Conservation (phyloP, 2,329 filamentous ascomycete species). For the Cercospora sp. region DNA sequence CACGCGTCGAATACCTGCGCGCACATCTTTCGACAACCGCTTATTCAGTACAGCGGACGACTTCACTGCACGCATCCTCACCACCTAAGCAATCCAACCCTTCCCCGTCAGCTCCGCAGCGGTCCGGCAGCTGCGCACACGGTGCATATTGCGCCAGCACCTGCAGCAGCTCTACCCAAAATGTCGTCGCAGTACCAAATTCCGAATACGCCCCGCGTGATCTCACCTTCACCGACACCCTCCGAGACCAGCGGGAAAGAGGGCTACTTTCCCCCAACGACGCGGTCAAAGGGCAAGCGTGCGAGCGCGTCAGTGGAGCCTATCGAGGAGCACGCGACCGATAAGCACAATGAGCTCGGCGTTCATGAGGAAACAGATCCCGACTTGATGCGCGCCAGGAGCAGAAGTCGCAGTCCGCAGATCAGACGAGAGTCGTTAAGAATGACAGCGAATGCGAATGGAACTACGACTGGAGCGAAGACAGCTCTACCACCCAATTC, state of each 20-base stretch:
- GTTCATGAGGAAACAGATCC: slow-evolving; percentile 46
- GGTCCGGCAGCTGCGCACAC: slow-evolving; percentile 16
- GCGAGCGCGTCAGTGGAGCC: slow-evolving; percentile 56
- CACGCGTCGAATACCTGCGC: background rate
- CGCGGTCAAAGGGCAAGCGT: slow-evolving; percentile 71
- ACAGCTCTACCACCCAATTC: slow-evolving; percentile 16
- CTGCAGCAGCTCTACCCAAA: slow-evolving; percentile 9
- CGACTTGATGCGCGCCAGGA: slow-evolving; percentile 60
- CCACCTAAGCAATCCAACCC: background rate
- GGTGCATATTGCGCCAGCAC: slow-evolving; percentile 10
- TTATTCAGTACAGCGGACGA: background rate
- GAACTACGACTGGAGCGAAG: slow-evolving; percentile 24
- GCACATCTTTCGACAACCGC: background rate
- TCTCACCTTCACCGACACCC: slow-evolving; percentile 80
- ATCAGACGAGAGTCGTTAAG: slow-evolving; percentile 35
- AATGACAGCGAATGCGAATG: slow-evolving; percentile 30
- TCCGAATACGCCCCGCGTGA: slow-evolving; percentile 80
- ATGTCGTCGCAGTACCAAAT: slow-evolving; percentile 55
- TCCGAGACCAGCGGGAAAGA: slow-evolving; percentile 58
- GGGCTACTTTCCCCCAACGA: slow-evolving; percentile 71
- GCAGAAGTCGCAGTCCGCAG: slow-evolving; percentile 69
- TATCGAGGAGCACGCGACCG: slow-evolving; percentile 58
- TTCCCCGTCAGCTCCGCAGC: slow-evolving; percentile 14
- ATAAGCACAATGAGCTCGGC: slow-evolving; percentile 16
- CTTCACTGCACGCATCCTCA: background rate